A percentile compares a stretch with the other conserved stretches of the same genome.
phyloP scores from a whole-genome alignment of 495 filamentous ascomycete genomes.

The Xylaria palmicola region DNA sequence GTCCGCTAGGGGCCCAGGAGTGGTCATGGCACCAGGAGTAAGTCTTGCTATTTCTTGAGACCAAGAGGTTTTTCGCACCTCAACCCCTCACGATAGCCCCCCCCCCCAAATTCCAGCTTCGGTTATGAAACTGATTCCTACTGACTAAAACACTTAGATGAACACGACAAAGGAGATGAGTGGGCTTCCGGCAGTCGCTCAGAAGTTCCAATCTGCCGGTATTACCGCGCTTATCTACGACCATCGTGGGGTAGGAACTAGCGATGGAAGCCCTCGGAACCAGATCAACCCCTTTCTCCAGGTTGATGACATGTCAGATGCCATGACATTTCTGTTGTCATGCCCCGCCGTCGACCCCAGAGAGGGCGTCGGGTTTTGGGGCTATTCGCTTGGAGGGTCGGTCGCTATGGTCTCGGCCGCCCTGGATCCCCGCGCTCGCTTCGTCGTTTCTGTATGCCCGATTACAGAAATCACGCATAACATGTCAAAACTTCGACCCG shows the following conservation, averaged over 20 bases:
- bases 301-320: constrained; percentile 40
- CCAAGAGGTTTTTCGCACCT: too few species aligned
- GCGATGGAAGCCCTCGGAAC: constrained; percentile 45
- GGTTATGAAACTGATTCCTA: too few species aligned
- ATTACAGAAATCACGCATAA: neutral
- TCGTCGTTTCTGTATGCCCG: constrained; percentile 1
- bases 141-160: too few species aligned
- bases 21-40: too few species aligned
- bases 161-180: constrained; percentile 41
- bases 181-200: constrained; percentile 32
- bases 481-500: neutral
- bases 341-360: constrained; percentile 28
- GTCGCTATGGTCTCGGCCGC: constrained; percentile 14
- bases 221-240: constrained; percentile 46
- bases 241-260: constrained; percentile 34
- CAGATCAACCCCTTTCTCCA: constrained; percentile 37
- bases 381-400: constrained; percentile 41
- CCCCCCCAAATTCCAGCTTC: too few species aligned
- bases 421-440: neutral
- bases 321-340: constrained; percentile 31
- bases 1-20: too few species aligned
- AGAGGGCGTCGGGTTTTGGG: constrained; percentile 48
- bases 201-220: constrained; percentile 35
- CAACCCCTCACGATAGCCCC: too few species aligned
- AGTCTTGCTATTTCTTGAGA: too few species aligned